phyloP scores from a whole-genome alignment of 345 rosid genomes.

The Melaleuca alternifolia region DNA sequence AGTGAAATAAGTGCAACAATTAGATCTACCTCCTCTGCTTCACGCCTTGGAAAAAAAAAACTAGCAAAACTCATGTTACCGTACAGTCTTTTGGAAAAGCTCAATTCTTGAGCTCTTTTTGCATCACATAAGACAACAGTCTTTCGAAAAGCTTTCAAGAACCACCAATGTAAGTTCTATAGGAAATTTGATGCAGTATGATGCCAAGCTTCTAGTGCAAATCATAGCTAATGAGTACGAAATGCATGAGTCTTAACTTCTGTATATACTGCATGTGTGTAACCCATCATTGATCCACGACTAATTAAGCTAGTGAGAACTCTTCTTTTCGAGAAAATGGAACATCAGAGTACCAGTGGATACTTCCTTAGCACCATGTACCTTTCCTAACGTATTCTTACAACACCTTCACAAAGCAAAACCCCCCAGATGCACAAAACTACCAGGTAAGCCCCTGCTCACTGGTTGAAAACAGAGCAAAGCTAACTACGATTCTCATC shows the following conservation, averaged over 20 bases:
- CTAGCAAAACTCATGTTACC: neutral
- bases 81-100: neutral
- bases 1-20: rapidly evolving
- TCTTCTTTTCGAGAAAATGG: neutral
- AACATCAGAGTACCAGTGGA: neutral
- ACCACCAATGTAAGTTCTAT: too few species aligned
- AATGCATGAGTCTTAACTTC: too few species aligned
- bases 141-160: neutral
- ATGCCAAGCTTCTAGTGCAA: too few species aligned
- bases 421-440: too few species aligned
- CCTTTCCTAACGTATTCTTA: neutral
- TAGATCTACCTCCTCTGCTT: neutral
- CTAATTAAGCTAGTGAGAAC: too few species aligned
- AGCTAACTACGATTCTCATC: too few species aligned
- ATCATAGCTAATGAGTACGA: too few species aligned
- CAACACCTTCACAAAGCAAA: neutral
- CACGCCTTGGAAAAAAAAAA: neutral
- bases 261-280: too few species aligned
- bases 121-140: neutral
- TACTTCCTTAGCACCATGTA: neutral
- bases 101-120: neutral
- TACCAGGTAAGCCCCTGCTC: too few species aligned
- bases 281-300: too few species aligned
- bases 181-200: too few species aligned
- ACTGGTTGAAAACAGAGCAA: too few species aligned